Evolutionary conservation across 2,329 filamentous ascomycete species (phyloP).

Genomic region (Helicocarpus griseus): DNA sequence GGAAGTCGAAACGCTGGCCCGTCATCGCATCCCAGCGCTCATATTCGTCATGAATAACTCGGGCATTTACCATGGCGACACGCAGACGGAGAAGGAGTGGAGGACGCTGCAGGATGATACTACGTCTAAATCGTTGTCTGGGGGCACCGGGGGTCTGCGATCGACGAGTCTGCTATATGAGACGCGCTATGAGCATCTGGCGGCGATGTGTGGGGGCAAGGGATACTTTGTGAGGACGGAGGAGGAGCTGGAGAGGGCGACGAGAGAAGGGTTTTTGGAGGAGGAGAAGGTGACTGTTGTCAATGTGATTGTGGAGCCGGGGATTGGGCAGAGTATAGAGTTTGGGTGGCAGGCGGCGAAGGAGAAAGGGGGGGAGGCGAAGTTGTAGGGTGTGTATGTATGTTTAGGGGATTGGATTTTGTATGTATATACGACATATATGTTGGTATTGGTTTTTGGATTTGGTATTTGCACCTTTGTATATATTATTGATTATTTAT

Average conservation of each 20-base stretch:
- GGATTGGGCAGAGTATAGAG: constrained; percentile 32
- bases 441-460: too few species aligned
- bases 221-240: constrained; percentile 44
- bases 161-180: constrained; percentile 45
- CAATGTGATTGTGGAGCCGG: constrained; percentile 48
- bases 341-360: constrained; percentile 28
- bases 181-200: constrained; percentile 46
- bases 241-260: constrained; percentile 43
- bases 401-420: background rate
- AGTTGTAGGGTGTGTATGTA: constrained; percentile 13
- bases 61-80: constrained; percentile 41
- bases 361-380: constrained; percentile 16
- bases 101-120: constrained; percentile 35
- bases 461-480: too few species aligned
- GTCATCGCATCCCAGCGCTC: constrained; percentile 45
- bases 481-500: too few species aligned
- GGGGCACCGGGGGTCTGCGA: constrained; percentile 29
- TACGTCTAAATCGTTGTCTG: constrained; percentile 20
- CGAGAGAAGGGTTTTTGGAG: constrained; percentile 40
- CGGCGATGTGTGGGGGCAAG: constrained; percentile 45
- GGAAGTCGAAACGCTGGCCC: constrained; percentile 48
- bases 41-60: constrained; percentile 50
- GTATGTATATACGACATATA: too few species aligned
- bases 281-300: constrained; percentile 40
- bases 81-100: constrained; percentile 33